These are phyloP conservation scores for Hansenula lynferdii DNA, from an alignment of 1,139 yeast genomes.

Conservation along the genomic window DNA sequence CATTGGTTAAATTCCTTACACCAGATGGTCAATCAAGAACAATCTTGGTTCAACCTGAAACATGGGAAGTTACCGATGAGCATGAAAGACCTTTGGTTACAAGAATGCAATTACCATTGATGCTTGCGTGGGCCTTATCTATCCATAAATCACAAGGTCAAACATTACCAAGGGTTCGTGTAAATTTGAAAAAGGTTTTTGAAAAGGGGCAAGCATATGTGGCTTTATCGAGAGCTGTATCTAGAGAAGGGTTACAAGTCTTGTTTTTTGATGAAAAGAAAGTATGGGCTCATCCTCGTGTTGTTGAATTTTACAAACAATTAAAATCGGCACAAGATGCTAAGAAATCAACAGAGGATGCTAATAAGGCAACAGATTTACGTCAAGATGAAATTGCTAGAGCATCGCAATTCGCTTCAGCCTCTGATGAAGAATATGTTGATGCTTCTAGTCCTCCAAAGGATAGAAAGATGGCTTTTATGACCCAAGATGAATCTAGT, in stretches of 20 bases:
- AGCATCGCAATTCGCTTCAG: neutral
- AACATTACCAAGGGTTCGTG: conserved; percentile 76
- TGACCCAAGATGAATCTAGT: conserved; percentile 6
- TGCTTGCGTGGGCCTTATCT: conserved; percentile 92
- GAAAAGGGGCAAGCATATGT: conserved; percentile 97
- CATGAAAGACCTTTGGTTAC: conserved; percentile 46
- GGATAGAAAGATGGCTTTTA: conserved; percentile 6
- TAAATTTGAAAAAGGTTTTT: conserved; percentile 71
- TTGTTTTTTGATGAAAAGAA: conserved; percentile 56
- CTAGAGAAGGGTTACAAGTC: conserved; percentile 75
- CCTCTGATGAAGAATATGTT: conserved; percentile 1
- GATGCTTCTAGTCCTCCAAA: conserved; percentile 1
- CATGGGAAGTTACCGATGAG: conserved; percentile 65
- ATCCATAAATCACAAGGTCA: conserved; percentile 98
- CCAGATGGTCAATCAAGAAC: conserved; percentile 72
- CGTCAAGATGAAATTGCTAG: conserved; percentile 4
- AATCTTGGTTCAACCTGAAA: conserved; percentile 68
- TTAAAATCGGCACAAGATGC: conserved; percentile 33
- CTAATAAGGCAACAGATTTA: neutral
- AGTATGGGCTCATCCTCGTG: conserved; percentile 60
- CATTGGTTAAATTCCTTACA: conserved; percentile 70
- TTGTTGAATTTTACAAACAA: conserved; percentile 50
- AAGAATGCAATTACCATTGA: conserved; percentile 73
- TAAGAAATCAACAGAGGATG: conserved; percentile 9
- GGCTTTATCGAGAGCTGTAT: conserved; percentile 82